Evolutionary conservation across 2,329 filamentous ascomycete genomes (phyloP), one percentile per base, ranked within the genome.

Genomic region (Hymenoscyphus fraxineus): DNA sequence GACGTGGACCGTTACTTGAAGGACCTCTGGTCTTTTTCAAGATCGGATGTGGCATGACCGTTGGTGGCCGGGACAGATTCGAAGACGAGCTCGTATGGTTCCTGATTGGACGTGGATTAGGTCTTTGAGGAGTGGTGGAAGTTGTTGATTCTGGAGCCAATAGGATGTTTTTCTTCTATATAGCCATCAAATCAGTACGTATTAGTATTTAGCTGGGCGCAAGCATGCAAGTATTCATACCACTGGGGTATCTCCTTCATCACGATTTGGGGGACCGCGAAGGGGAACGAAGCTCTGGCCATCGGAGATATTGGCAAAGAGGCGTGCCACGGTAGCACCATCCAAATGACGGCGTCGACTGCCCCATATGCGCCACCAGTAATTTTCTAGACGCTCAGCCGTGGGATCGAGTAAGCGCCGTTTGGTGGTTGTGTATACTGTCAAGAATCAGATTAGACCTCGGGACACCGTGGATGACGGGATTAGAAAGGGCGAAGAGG

Each of bases 311-410:
- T 85, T 78, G 70, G 83, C 78, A 69, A 84, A 88, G 5, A 87
- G 75, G 66, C 75, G 80, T 64, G 86, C 85, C 57, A 88, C 77
- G 13, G 80, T 79, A 40, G 77, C 77, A 47, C 83, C 85, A 58
- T 83, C 82, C 58, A 87, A 77, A 61, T 79, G 73, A 40, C 82
- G 69, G 54, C 65, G 65, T 59, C 67, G 66, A 65, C 86, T 88
- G 40, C 85, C 85, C 80, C 84, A 85, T 62, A 88, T 83, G 71
- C 87, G 85, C 82, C 85, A 88, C 85, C 85, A 88, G 69, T 87
- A 87, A 70, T 87, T 85, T 72, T 88, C 85, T 22, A 88, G 76
- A 19, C 86, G 83, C 65, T 82, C 82, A 35, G 85, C 84, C 2
- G 84, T 88, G n/a, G 85, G 85, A 69, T 88, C 85, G 65, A 81